Conservation (phyloP, 495 filamentous ascomycete genomes). For the Penicillium crystallinum region DNA sequence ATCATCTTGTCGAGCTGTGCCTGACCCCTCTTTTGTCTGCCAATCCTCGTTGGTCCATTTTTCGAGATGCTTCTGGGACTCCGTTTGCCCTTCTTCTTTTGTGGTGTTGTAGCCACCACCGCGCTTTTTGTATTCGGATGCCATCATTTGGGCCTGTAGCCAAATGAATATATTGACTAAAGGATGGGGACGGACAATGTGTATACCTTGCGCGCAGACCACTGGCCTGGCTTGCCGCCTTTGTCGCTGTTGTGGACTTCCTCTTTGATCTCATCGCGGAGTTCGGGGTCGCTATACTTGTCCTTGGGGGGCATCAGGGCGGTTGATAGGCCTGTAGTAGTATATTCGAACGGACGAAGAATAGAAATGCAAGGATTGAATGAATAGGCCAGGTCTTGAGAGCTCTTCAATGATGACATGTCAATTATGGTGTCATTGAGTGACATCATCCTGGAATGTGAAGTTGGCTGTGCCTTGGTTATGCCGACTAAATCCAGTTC, state of each 20-base stretch:
- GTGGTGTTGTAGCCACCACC: slow-evolving; percentile 44
- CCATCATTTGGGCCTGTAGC: slow-evolving; percentile 47
- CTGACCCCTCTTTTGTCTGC: slow-evolving; percentile 48
- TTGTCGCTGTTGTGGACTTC: slow-evolving; percentile 45
- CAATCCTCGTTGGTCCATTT: slow-evolving; percentile 46
- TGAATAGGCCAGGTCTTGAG: neutral
- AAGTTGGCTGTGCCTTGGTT: too few species aligned
- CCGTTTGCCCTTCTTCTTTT: slow-evolving; percentile 36
- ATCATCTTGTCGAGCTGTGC: slow-evolving; percentile 38
- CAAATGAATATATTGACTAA: too few species aligned
- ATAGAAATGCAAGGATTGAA: neutral
- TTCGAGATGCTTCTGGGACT: slow-evolving; percentile 37
- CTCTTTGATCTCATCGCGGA: slow-evolving; percentile 44
- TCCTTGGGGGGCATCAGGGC: slow-evolving; percentile 40
- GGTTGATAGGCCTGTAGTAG: neutral
- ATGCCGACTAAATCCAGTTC: too few species aligned
- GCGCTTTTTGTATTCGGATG: slow-evolving; percentile 46
- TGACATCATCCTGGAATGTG: too few species aligned
- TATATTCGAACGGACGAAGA: neutral
- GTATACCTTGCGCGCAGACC: slow-evolving; percentile 44
- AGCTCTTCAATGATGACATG: neutral
- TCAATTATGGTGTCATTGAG: too few species aligned
- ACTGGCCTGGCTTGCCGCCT: slow-evolving; percentile 46
- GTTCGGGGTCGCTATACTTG: slow-evolving; percentile 45
- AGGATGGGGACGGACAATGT: too few species aligned